phyloP scores from a whole-genome alignment of 1,284 basidiomycete genomes.

The Apiotrichum sp. region DNA sequence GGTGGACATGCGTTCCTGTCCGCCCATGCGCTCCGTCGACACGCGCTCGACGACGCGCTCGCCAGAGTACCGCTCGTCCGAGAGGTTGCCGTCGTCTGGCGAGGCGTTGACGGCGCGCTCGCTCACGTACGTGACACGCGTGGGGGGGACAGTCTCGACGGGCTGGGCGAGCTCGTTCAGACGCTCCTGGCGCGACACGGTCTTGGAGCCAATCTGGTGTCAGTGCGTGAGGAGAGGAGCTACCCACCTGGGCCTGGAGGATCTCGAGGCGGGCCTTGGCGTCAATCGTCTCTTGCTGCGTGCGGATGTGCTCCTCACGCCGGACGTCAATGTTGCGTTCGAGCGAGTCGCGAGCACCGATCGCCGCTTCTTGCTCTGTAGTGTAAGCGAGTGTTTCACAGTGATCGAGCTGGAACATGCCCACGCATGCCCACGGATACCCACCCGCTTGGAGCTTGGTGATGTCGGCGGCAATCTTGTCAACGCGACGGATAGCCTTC shows the following conservation, averaged over 20 bases:
- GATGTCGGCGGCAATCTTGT: conserved; percentile 30
- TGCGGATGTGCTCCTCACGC: conserved; percentile 22
- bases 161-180: not conserved
- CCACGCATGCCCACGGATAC: conserved; percentile 4
- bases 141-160: not conserved
- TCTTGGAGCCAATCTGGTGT: not conserved
- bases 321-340: conserved; percentile 21
- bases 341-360: conserved; percentile 21
- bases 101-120: not conserved
- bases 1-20: no score
- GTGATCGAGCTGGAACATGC: no score
- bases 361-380: conserved; percentile 30
- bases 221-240: not conserved
- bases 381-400: no score
- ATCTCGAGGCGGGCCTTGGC: conserved; percentile 28
- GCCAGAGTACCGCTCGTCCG: not conserved
- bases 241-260: conserved; percentile 21
- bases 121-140: not conserved
- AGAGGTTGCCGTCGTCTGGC: not conserved
- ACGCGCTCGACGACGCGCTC: no score
- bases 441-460: conserved; percentile 31
- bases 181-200: not conserved
- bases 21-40: no score
- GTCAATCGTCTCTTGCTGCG: conserved; percentile 19
- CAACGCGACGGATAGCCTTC: conserved; percentile 33